A percentile compares a stretch with the other conserved stretches of the same genome.
phyloP scores from a whole-genome alignment of 768 basidiomycete genomes.

The Phlebiopsis gigantea region DNA sequence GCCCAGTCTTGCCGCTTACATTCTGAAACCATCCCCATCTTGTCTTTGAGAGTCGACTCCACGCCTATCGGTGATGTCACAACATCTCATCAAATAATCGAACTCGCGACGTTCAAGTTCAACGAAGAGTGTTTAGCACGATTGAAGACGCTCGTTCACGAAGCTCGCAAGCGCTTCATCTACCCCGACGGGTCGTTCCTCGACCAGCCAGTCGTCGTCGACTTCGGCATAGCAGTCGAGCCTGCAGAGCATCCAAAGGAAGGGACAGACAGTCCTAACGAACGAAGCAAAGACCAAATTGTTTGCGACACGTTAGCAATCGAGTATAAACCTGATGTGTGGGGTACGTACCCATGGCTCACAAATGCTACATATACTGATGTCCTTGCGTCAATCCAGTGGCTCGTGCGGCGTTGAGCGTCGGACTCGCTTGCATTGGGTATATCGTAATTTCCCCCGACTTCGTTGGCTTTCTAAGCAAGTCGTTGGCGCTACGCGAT shows the following conservation, averaged over 20 bases:
- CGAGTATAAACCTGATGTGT: constrained; percentile 10
- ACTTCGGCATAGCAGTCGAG: constrained; percentile 4
- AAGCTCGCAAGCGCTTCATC: neutral
- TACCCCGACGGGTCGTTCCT: neutral
- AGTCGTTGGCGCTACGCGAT: constrained; percentile 32
- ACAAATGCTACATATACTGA: neutral
- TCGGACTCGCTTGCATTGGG: constrained; percentile 33
- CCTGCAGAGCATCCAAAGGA: too few relatives aligned
- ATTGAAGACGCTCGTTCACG: neutral
- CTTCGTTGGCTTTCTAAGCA: constrained; percentile 44
- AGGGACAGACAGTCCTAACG: neutral
- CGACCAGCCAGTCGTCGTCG: constrained; percentile 7
- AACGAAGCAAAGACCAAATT: constrained; percentile 7
- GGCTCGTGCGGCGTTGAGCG: constrained; percentile 30
- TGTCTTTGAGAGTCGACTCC: constrained; percentile 14
- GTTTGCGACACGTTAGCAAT: constrained; percentile 14
- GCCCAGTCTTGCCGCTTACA: constrained; percentile 15
- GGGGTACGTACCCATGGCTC: constrained; percentile 12
- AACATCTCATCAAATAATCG: neutral
- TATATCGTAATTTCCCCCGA: constrained; percentile 36
- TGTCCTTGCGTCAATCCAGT: constrained; percentile 21
- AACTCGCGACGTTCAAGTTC: constrained; percentile 2
- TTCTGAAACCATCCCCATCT: constrained; percentile 17
- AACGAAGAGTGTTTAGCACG: neutral
- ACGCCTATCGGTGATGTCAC: neutral